Evolutionary conservation across 805 yeast genomes (phyloP).

Genomic region (Candida quercuum): DNA sequence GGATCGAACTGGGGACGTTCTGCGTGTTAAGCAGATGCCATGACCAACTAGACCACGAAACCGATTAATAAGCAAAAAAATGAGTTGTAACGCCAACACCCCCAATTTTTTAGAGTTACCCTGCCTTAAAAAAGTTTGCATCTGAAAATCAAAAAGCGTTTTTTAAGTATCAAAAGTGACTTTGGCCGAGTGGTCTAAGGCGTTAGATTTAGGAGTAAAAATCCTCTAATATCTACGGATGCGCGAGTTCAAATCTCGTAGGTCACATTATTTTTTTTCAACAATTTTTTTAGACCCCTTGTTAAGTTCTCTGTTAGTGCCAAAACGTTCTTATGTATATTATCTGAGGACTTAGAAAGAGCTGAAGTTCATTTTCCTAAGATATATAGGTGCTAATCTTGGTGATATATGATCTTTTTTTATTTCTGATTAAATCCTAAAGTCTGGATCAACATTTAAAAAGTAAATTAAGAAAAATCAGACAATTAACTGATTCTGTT

Average conservation of each 20-base stretch:
- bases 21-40: conserved; percentile 99
- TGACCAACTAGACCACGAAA: conserved; percentile 99
- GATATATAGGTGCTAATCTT: no score
- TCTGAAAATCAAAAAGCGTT: no score
- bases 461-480: no score
- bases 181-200: conserved; percentile 3
- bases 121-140: no score
- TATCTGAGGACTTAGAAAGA: no score
- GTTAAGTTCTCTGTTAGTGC: no score
- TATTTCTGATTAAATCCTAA: no score
- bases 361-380: no score
- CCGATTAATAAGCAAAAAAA: conserved; percentile 31
- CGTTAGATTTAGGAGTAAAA: conserved; percentile 2
- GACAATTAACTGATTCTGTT: no score
- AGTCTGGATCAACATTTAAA: no score
- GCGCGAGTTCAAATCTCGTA: conserved; percentile 3
- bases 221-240: conserved; percentile 3
- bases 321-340: no score
- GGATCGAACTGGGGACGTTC: conserved; percentile 99
- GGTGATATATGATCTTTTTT: no score
- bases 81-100: background rate
- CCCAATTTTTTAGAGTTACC: background rate
- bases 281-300: background rate
- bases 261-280: conserved; percentile 1
- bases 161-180: background rate